A percentile compares a stretch with the other conserved stretches of the same genome.
Conservation (phyloP, 2,329 filamentous ascomycete genomes). For the Talaromyces atroroseus region DNA sequence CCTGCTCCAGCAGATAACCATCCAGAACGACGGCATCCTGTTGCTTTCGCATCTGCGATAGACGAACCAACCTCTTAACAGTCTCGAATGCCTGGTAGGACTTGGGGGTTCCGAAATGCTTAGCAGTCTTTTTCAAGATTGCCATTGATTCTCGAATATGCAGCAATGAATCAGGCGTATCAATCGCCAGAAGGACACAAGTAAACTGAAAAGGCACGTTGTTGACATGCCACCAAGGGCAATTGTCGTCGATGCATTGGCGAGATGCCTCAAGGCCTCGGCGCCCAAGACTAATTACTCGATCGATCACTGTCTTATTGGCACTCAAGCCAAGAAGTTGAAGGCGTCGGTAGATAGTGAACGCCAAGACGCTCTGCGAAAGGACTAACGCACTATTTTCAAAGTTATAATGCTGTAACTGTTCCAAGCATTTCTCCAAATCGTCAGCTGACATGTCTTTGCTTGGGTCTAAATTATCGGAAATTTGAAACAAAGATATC, state of each 20-base stretch:
- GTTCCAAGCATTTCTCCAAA: slow-evolving; percentile 10
- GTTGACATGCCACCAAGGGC: slow-evolving; percentile 18
- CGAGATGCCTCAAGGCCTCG: slow-evolving; percentile 12
- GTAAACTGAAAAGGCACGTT: slow-evolving; percentile 15
- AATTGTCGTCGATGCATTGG: slow-evolving; percentile 5
- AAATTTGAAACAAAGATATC: slow-evolving; percentile 14
- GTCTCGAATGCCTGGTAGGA: slow-evolving; percentile 5
- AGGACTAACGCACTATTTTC: slow-evolving; percentile 12
- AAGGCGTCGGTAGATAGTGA: slow-evolving; percentile 17
- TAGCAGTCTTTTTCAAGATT: slow-evolving; percentile 1
- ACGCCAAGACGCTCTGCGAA: slow-evolving; percentile 14
- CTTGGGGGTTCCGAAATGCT: slow-evolving; percentile 2
- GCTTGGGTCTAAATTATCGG: slow-evolving; percentile 14
- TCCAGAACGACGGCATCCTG: neutral
- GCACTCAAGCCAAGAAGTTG: slow-evolving; percentile 12
- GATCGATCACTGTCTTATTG: slow-evolving; percentile 6
- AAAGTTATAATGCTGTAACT: slow-evolving; percentile 3
- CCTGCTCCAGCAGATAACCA: neutral
- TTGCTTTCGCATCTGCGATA: neutral
- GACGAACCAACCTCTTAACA: slow-evolving; percentile 1
- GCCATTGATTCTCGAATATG: slow-evolving; percentile 2
- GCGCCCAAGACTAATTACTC: slow-evolving; percentile 11
- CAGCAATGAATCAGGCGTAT: neutral
- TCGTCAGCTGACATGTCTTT: slow-evolving; percentile 5
- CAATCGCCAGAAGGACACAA: slow-evolving; percentile 5